A percentile compares a stretch with the other conserved stretches of the same genome.
Conservation (phyloP, 2,329 filamentous ascomycete genomes). For the Claviceps africana region DNA sequence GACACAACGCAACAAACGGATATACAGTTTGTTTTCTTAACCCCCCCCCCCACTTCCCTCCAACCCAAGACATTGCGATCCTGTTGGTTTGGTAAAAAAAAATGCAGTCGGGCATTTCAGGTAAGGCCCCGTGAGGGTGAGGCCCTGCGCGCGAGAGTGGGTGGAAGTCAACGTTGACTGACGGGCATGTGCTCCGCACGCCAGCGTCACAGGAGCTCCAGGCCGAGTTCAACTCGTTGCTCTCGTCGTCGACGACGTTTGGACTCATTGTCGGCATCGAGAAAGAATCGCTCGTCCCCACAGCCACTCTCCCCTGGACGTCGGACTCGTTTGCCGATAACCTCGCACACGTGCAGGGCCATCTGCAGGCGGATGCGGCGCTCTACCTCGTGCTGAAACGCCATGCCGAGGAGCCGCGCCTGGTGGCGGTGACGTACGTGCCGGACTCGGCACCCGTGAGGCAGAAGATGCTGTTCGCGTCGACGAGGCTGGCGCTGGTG, state of each 20-base stretch:
- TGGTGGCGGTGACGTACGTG: slow-evolving; percentile 64
- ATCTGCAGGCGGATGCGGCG: slow-evolving; percentile 52
- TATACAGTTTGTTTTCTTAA: background rate
- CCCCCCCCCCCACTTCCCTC: background rate
- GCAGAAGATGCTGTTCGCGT: slow-evolving; percentile 77
- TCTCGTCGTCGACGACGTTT: slow-evolving; percentile 47
- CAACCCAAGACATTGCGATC: background rate
- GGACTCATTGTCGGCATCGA: slow-evolving; percentile 59
- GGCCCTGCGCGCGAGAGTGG: background rate
- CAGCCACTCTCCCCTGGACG: slow-evolving; percentile 37
- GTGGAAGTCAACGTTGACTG: background rate
- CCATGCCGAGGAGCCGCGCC: slow-evolving; percentile 39
- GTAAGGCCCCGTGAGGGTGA: slow-evolving; percentile 31
- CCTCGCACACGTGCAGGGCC: slow-evolving; percentile 44
- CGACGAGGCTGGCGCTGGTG: slow-evolving; percentile 59
- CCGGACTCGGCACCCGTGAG: slow-evolving; percentile 66
- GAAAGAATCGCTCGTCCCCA: slow-evolving; percentile 52
- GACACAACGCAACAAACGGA: background rate
- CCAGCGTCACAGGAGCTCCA: slow-evolving; percentile 66
- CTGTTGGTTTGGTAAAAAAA: background rate
- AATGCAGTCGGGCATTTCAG: slow-evolving; percentile 72
- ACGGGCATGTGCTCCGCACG: background rate
- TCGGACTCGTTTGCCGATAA: slow-evolving; percentile 48
- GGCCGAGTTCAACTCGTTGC: slow-evolving; percentile 55
- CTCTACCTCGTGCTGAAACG: slow-evolving; percentile 65